Evolutionary conservation across 306 rosid species (phyloP), one percentile per base, ranked within the genome.

Genomic region (Sindora glabra): DNA sequence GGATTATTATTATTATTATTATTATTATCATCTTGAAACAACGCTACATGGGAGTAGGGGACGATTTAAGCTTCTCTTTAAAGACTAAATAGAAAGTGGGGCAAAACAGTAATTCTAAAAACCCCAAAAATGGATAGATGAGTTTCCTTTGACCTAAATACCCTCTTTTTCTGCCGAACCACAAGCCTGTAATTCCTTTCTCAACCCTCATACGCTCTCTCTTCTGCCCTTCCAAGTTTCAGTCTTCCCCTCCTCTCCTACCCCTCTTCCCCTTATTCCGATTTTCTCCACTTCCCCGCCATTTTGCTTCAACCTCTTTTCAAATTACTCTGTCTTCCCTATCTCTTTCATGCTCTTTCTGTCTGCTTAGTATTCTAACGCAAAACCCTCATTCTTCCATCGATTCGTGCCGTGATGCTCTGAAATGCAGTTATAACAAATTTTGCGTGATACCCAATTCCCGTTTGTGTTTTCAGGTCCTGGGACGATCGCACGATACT

Each of bases 271-370:
- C 53, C 76, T 54, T 42, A 40, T 75, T 79, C 86, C 90, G 82
- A 82, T 84, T 90, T 81, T 77, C 95, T 77, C 75, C 86, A 47
- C 47, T 66, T 85, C 77, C 97, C 89, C 96, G 96, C 97, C 95
- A 85, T 58, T 65, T 74, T 51, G 11, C 68, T n/a, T 44, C 66
- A 65, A 50, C 80, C 40, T 51, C 62, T 65, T 78, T 84, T 84
- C 88, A 82, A 90, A 84, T 68, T 69, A 42, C 40, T 22, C 32
- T 56, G 13, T 34, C 34, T 39, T 37, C 32, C 10, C 3, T 3
- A 9, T 34, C 56, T 5, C 7, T 48, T 45, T 34, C 30, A 24
- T 12, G 16, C 39, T 10, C 21, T 4, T 27, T 44, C 55, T 25
- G 39, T 46, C 15, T 36, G 19, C 42, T 52, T 13, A 58, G 19